A percentile compares a stretch with the other conserved stretches of the same genome.
phyloP scores from a whole-genome alignment of 371 early-diverging fungal genomes.

The Circinella minor region DNA sequence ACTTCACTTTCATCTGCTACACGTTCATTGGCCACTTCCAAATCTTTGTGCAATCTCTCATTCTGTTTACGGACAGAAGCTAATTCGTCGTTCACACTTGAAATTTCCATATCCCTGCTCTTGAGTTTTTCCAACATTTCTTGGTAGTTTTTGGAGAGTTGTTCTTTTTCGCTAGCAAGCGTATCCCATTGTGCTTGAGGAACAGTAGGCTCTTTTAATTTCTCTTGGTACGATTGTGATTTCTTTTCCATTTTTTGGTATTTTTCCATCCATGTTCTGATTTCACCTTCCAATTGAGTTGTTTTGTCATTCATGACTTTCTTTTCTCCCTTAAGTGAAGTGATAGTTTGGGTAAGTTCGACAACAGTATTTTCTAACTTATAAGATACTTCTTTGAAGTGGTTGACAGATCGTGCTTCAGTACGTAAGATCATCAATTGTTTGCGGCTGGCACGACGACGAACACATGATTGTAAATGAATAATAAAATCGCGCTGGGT shows the following conservation, averaged over 20 bases:
- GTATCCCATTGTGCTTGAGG: conserved; percentile 60
- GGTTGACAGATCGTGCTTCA: conserved; percentile 89
- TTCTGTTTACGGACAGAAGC: conserved; percentile 66
- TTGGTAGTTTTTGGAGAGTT: conserved; percentile 41
- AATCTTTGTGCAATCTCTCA: conserved; percentile 46
- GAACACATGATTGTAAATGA: conserved; percentile 80
- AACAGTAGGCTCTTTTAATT: conserved; percentile 60
- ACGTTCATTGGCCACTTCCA: conserved; percentile 27
- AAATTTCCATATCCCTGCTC: conserved; percentile 63
- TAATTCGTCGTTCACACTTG: background rate
- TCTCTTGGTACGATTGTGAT: conserved; percentile 41
- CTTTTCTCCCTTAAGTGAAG: conserved; percentile 70
- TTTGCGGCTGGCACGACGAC: conserved; percentile 74
- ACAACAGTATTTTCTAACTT: conserved; percentile 95
- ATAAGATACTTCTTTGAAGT: conserved; percentile 90
- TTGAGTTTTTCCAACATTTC: conserved; percentile 51
- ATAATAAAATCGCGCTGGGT: conserved; percentile 61
- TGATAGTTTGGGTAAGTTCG: conserved; percentile 85
- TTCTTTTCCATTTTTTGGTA: conserved; percentile 58
- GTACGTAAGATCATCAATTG: conserved; percentile 66
- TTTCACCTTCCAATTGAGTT: conserved; percentile 63
- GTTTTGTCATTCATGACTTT: conserved; percentile 55
- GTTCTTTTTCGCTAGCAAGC: conserved; percentile 49
- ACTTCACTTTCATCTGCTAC: conserved; percentile 32
- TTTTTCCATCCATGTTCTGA: conserved; percentile 69